Conservation (phyloP, 179 eudicot species). For the Vitellaria paradoxa region DNA sequence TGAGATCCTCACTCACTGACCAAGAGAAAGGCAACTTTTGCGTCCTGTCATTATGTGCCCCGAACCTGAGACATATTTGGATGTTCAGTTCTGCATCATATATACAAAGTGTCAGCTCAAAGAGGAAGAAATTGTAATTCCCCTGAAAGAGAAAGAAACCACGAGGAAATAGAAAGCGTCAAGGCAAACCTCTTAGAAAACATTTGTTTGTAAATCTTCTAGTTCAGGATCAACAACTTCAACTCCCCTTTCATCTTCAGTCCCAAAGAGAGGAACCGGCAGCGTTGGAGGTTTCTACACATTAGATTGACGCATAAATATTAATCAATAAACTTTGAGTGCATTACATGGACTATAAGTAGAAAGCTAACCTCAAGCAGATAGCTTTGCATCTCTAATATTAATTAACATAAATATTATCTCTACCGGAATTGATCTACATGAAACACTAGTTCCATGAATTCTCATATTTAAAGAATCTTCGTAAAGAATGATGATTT, state of each 20-base stretch:
- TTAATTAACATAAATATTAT: neutral
- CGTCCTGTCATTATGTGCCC: neutral
- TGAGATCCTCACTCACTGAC: neutral
- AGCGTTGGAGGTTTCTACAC: conserved; percentile 79
- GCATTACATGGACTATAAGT: neutral
- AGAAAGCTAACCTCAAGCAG: neutral
- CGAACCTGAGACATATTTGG: neutral
- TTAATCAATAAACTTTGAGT: neutral
- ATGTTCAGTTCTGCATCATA: neutral
- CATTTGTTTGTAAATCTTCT: conserved; percentile 74
- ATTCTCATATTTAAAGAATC: neutral
- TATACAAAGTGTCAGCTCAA: neutral
- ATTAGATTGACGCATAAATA: neutral
- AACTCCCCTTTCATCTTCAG: conserved; percentile 45
- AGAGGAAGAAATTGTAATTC: neutral
- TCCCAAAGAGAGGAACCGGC: conserved; percentile 48
- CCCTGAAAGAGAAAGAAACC: neutral
- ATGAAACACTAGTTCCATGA: neutral
- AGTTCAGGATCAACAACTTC: conserved; percentile 61
- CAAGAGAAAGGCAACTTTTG: neutral
- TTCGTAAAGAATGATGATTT: too few relatives aligned
- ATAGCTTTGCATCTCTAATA: neutral
- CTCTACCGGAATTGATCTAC: neutral
- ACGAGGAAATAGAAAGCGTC: neutral
- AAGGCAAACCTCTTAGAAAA: conserved; percentile 46